These are phyloP conservation scores for Opeltia flavorubescens DNA, from an alignment of 495 filamentous ascomycete genomes.

Conservation along the genomic window DNA sequence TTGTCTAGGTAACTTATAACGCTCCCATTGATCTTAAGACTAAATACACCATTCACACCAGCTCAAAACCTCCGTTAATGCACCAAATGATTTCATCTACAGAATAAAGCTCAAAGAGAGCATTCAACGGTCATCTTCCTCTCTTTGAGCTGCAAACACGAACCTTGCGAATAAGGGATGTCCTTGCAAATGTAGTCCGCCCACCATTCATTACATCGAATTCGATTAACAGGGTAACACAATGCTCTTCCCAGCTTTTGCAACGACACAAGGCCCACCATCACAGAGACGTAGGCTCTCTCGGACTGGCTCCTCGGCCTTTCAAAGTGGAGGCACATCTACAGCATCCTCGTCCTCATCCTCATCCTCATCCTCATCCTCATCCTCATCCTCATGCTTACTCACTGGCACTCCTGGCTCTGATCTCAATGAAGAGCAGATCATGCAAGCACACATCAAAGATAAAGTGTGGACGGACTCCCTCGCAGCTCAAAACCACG, in stretches of 20 bases:
- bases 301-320: slow-evolving; percentile 7
- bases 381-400: not conserved
- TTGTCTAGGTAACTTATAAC: not conserved
- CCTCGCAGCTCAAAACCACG: slow-evolving; percentile 15
- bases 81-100: too few relatives aligned
- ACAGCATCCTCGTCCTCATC: slow-evolving; percentile 2
- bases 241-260: too few relatives aligned
- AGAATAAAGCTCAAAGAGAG: not conserved
- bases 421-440: slow-evolving; percentile 10
- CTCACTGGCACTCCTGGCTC: not conserved
- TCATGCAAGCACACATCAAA: slow-evolving; percentile 14
- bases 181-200: too few relatives aligned
- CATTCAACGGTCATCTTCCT: not conserved
- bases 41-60: too few relatives aligned
- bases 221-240: too few relatives aligned
- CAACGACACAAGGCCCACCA: too few relatives aligned
- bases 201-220: too few relatives aligned
- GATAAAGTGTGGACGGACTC: slow-evolving; percentile 13
- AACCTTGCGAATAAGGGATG: too few relatives aligned
- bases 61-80: too few relatives aligned
- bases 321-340: slow-evolving; percentile 10
- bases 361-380: not conserved
- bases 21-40: too few relatives aligned
- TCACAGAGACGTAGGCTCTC: slow-evolving; percentile 12
- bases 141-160: too few relatives aligned